A percentile compares a stretch with the other conserved stretches of the same genome.
Conservation (phyloP, 805 yeast genomes). For the Lipomyces spencermartinsiae region DNA sequence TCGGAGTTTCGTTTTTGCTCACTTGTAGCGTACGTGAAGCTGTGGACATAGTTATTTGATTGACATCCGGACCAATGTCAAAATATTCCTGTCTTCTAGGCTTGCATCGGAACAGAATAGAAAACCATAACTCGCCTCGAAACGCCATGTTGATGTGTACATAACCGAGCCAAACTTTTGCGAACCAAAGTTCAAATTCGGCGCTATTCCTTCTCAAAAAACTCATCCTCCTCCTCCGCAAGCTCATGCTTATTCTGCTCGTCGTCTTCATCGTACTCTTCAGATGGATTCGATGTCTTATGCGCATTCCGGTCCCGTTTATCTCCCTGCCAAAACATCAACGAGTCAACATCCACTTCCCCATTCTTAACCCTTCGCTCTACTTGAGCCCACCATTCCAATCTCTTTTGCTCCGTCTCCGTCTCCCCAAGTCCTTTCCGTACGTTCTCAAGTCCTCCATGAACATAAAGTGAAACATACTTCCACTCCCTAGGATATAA, state of each 20-base stretch:
- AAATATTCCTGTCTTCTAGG: not conserved
- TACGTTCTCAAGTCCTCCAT: conserved; percentile 21
- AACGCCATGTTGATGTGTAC: not conserved
- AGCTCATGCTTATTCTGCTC: not conserved
- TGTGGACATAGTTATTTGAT: not conserved
- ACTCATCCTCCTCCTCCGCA: conserved; percentile 28
- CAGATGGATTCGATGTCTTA: not conserved
- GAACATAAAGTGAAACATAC: conserved; percentile 40
- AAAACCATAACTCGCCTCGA: not conserved
- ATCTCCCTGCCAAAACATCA: conserved; percentile 28
- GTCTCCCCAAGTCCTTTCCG: conserved; percentile 15
- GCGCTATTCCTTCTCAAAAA: conserved; percentile 19
- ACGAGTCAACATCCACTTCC: conserved; percentile 27
- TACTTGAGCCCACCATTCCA: conserved; percentile 26
- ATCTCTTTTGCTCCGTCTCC: conserved; percentile 20
- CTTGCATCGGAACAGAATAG: not conserved
- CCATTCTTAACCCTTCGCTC: conserved; percentile 19
- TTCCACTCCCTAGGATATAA: conserved; percentile 37
- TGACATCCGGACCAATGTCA: not conserved
- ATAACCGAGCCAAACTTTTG: not conserved
- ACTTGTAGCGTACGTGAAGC: not conserved
- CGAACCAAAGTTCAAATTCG: not conserved
- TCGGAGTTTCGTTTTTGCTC: not conserved
- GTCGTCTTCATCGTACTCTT: conserved; percentile 3
- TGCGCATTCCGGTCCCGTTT: not conserved